phyloP scores from a whole-genome alignment of 129 eudicot species.

The Tagetes erecta region DNA sequence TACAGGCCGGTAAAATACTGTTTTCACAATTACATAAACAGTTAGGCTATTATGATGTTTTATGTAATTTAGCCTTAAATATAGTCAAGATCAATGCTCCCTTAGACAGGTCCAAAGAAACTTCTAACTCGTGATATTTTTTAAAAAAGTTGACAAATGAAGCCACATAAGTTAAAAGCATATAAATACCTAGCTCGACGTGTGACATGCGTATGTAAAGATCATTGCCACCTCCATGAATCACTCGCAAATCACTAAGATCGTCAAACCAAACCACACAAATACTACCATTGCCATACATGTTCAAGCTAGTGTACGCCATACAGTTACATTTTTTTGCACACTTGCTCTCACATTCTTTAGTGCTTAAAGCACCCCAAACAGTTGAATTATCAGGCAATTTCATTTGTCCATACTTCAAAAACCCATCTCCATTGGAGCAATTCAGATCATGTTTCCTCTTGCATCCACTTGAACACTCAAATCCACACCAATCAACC shows the following conservation, averaged over 20 bases:
- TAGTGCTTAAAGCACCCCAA: slow-evolving; percentile 37
- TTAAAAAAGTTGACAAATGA: neutral
- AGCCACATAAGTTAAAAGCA: neutral
- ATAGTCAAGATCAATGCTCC: neutral
- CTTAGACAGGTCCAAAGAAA: neutral
- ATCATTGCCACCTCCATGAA: slow-evolving; percentile 37
- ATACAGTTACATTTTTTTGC: slow-evolving; percentile 42
- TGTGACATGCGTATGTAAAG: slow-evolving; percentile 51
- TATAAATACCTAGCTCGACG: slow-evolving; percentile 37
- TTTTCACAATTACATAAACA: neutral
- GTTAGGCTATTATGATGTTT: neutral
- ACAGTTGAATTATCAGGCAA: slow-evolving; percentile 56
- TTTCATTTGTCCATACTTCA: slow-evolving; percentile 47
- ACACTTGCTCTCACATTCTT: slow-evolving; percentile 41
- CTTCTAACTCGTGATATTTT: slow-evolving; percentile 5
- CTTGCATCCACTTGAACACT: slow-evolving; percentile 53
- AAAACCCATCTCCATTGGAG: slow-evolving; percentile 49
- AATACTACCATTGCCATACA: slow-evolving; percentile 46
- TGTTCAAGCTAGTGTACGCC: slow-evolving; percentile 49
- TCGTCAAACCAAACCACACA: slow-evolving; percentile 51
- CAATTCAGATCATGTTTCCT: slow-evolving; percentile 36
- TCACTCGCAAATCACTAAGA: slow-evolving; percentile 40
- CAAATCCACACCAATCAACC: slow-evolving; percentile 42
- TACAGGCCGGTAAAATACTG: neutral
- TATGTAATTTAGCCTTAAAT: neutral